These are phyloP conservation scores for Rosa rugosa DNA, from an alignment of 306 rosid genomes.

Conservation along the genomic window DNA sequence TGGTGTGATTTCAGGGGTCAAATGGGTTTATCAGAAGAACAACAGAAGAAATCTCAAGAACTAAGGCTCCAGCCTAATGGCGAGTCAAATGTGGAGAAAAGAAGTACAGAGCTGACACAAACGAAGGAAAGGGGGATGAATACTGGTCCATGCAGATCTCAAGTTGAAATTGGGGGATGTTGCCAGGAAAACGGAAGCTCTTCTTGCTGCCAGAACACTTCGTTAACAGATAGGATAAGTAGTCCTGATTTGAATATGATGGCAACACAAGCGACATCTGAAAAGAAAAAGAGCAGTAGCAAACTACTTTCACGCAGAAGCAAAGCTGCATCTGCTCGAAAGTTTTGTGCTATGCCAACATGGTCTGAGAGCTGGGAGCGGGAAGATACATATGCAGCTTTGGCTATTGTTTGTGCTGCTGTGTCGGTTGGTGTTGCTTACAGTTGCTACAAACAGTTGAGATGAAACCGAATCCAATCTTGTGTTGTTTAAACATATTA, in stretches of 20 bases:
- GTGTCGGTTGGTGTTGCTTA: conserved; percentile 74
- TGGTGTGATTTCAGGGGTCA: conserved; percentile 68
- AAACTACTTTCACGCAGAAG: conserved; percentile 42
- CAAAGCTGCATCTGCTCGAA: conserved; percentile 50
- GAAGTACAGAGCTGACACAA: conserved; percentile 25
- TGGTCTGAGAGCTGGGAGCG: conserved; percentile 90
- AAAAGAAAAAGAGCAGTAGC: conserved; percentile 40
- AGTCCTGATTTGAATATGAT: conserved; percentile 39
- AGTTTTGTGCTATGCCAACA: conserved; percentile 59
- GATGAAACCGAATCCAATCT: conserved; percentile 23
- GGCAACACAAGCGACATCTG: conserved; percentile 38
- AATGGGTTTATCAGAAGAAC: conserved; percentile 84
- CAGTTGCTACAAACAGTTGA: conserved; percentile 76
- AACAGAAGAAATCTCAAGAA: conserved; percentile 62
- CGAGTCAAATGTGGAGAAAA: conserved; percentile 39
- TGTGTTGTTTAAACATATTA: background rate
- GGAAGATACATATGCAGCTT: conserved; percentile 83
- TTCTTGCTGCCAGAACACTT: conserved; percentile 52
- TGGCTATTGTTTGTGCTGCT: conserved; percentile 82
- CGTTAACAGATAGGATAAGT: conserved; percentile 29
- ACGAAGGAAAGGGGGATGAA: conserved; percentile 22
- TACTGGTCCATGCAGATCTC: conserved; percentile 22
- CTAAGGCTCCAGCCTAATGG: conserved; percentile 52
- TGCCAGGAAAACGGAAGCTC: conserved; percentile 56
- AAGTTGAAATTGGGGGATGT: conserved; percentile 42